phyloP scores from a whole-genome alignment of 345 rosid species.

The Rhizophora apiculata region DNA sequence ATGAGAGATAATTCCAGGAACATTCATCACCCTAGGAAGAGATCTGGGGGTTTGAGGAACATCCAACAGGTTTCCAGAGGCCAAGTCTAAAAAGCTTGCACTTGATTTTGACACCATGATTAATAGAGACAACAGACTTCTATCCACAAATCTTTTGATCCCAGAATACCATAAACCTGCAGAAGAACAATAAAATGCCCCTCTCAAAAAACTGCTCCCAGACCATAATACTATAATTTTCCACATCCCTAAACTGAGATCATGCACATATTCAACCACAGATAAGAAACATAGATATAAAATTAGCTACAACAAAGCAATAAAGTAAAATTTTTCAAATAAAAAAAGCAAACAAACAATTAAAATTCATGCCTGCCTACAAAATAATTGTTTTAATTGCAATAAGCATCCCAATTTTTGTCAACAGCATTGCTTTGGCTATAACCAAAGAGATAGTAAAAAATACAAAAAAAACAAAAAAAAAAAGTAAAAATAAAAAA shows the following conservation, averaged over 20 bases:
- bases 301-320: not conserved
- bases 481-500: not conserved
- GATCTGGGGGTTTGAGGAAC: conserved; percentile 57
- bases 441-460: not conserved
- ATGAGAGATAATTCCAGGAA: conserved; percentile 70
- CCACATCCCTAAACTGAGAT: not conserved
- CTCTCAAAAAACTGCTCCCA: not conserved
- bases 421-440: not conserved
- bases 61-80: conserved; percentile 54
- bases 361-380: too few relatives aligned
- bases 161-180: conserved; percentile 19
- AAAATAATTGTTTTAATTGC: too few relatives aligned
- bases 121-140: conserved; percentile 14
- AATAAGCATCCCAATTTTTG: not conserved
- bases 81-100: conserved; percentile 52
- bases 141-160: conserved; percentile 9
- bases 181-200: not conserved
- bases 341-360: too few relatives aligned
- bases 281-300: not conserved
- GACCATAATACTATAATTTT: not conserved
- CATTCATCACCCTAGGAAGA: conserved; percentile 71
- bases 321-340: not conserved
- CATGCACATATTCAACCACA: not conserved
- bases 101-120: conserved; percentile 62
- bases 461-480: too few relatives aligned